A percentile compares a stretch with the other conserved stretches of the same genome.
Conservation (phyloP, 805 yeast species). For the Teunomyces panamensis region DNA sequence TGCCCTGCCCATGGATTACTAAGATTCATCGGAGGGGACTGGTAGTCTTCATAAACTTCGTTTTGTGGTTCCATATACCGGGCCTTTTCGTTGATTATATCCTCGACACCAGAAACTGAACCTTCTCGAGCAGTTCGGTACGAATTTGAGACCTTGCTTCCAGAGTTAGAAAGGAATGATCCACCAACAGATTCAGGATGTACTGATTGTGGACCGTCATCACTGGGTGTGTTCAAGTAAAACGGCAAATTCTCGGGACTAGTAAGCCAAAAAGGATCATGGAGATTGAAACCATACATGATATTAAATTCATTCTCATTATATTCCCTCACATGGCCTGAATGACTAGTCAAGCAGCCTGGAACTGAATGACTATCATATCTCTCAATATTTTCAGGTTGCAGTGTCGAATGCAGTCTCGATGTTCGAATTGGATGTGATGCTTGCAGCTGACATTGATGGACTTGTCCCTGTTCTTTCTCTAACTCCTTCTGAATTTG, state of each 20-base stretch:
- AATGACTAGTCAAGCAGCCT: background rate
- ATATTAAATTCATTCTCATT: conserved; percentile 25
- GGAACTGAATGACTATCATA: background rate
- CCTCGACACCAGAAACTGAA: background rate
- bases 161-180: background rate
- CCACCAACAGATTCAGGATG: background rate
- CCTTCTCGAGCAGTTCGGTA: background rate
- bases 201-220: conserved; percentile 14
- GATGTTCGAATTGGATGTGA: background rate
- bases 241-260: conserved; percentile 47
- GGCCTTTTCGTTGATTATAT: background rate
- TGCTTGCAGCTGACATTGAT: background rate
- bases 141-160: background rate
- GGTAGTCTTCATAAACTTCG: background rate
- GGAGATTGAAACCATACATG: conserved; percentile 38
- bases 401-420: background rate
- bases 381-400: background rate
- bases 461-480: background rate
- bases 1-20: conserved; percentile 1
- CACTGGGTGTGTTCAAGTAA: conserved; percentile 25
- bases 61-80: background rate
- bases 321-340: background rate
- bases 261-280: conserved; percentile 53
- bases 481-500: background rate
- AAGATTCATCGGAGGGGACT: conserved; percentile 1